phyloP scores from a whole-genome alignment of 2,329 filamentous ascomycete species.

The Penicillium sp. region DNA sequence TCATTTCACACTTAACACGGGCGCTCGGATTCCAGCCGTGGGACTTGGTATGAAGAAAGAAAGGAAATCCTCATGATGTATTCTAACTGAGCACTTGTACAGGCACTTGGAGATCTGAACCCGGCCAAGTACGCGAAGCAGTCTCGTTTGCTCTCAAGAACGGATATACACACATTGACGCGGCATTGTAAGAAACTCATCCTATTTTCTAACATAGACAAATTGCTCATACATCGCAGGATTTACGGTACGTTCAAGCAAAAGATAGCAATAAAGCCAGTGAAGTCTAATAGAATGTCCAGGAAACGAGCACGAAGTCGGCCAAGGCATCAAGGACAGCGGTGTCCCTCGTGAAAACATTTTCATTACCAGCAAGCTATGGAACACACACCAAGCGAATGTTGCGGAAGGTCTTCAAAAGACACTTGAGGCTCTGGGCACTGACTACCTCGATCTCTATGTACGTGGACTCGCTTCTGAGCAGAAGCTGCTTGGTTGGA shows the following conservation, averaged over 20 bases:
- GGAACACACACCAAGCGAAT: conserved; percentile 70
- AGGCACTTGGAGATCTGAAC: conserved; percentile 41
- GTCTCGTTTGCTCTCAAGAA: conserved; percentile 37
- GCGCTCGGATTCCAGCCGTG: conserved; percentile 40
- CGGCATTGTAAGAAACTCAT: conserved; percentile 30
- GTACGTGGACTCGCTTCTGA: not conserved
- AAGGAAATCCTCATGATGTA: not conserved
- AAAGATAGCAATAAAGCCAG: not conserved
- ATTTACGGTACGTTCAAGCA: conserved; percentile 11
- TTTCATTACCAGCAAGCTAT: conserved; percentile 77
- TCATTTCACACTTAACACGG: conserved; percentile 38
- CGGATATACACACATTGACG: conserved; percentile 43
- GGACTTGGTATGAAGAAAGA: conserved; percentile 28
- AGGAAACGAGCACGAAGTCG: conserved; percentile 71
- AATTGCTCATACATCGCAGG: not conserved
- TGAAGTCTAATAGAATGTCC: conserved; percentile 2
- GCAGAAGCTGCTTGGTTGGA: not conserved
- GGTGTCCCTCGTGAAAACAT: conserved; percentile 65
- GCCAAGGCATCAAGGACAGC: conserved; percentile 62
- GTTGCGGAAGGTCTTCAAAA: conserved; percentile 53
- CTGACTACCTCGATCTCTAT: conserved; percentile 48
- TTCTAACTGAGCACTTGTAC: not conserved
- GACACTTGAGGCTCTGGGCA: conserved; percentile 41
- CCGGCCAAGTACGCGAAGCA: conserved; percentile 33
- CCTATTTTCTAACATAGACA: not conserved